phyloP scores from a whole-genome alignment of 257 asterid genomes.

The Plantago major region DNA sequence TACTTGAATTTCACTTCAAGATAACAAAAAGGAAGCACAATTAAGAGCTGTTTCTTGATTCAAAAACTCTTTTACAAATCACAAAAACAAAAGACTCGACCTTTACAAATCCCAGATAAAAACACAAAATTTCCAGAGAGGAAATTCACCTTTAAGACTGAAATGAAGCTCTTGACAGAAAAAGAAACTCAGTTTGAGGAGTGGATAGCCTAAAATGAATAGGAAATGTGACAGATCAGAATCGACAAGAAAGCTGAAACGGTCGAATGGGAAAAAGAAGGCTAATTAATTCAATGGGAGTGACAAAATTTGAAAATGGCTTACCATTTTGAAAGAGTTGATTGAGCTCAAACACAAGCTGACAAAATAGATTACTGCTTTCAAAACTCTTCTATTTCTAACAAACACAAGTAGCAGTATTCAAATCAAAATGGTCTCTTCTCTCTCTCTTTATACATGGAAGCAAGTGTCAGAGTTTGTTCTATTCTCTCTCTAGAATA shows the following conservation, averaged over 20 bases:
- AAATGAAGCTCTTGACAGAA: background rate
- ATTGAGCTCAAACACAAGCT: constrained; percentile 7
- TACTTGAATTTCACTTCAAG: no score
- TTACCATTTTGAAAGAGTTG: constrained; percentile 5
- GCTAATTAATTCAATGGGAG: background rate
- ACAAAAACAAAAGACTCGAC: no score
- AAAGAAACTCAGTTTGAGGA: background rate
- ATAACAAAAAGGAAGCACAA: no score
- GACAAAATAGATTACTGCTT: constrained; percentile 1
- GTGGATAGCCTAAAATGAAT: background rate
- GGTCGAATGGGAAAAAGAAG: constrained; percentile 2
- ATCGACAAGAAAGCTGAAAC: background rate
- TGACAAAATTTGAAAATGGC: background rate
- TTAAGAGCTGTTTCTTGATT: no score
- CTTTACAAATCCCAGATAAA: no score
- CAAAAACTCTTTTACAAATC: no score
- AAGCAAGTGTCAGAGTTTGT: constrained; percentile 1
- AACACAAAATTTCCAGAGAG: no score
- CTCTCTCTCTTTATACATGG: background rate
- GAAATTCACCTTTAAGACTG: background rate
- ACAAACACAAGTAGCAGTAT: background rate
- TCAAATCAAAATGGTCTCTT: background rate
- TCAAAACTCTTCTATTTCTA: background rate
- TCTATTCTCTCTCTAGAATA: background rate
- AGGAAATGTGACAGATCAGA: constrained; percentile 1